phyloP scores from a whole-genome alignment of 2,329 filamentous ascomycete genomes.

The Pyrenophora seminiperda region DNA sequence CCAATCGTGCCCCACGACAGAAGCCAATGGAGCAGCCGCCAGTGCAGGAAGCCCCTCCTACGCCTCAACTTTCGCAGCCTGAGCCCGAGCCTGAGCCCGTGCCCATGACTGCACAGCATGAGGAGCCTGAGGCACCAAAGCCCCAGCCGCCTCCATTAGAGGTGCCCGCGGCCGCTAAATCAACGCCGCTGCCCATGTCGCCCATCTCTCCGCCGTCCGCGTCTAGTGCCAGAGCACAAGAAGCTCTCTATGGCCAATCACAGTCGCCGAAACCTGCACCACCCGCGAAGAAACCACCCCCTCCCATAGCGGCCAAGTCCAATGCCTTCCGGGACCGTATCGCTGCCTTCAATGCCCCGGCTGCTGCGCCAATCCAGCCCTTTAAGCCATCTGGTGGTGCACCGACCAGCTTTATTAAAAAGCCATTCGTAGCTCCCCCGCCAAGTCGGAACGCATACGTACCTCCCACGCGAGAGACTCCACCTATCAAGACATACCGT shows the following conservation, averaged over 20 bases:
- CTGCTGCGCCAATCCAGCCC: conserved; percentile 83
- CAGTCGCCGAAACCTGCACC: conserved; percentile 49
- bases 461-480: conserved; percentile 72
- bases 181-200: conserved; percentile 30
- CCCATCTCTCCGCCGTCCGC: conserved; percentile 38
- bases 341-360: conserved; percentile 92
- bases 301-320: conserved; percentile 75
- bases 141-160: conserved; percentile 46
- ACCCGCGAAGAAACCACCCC: conserved; percentile 62
- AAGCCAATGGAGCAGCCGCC: conserved; percentile 43
- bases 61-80: conserved; percentile 31
- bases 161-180: conserved; percentile 32
- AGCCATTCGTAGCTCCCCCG: conserved; percentile 93
- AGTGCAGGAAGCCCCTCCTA: conserved; percentile 35
- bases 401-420: conserved; percentile 81
- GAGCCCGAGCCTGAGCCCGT: conserved; percentile 24
- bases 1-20: conserved; percentile 68
- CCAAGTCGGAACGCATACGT: conserved; percentile 92
- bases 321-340: conserved; percentile 94
- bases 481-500: conserved; percentile 76
- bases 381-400: conserved; percentile 74
- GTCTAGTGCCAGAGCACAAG: conserved; percentile 26
- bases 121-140: conserved; percentile 44
- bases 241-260: conserved; percentile 31
- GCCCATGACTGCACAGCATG: conserved; percentile 24